phyloP scores from a whole-genome alignment of 129 eudicot species.

The Gnaphalium uliginosum region DNA sequence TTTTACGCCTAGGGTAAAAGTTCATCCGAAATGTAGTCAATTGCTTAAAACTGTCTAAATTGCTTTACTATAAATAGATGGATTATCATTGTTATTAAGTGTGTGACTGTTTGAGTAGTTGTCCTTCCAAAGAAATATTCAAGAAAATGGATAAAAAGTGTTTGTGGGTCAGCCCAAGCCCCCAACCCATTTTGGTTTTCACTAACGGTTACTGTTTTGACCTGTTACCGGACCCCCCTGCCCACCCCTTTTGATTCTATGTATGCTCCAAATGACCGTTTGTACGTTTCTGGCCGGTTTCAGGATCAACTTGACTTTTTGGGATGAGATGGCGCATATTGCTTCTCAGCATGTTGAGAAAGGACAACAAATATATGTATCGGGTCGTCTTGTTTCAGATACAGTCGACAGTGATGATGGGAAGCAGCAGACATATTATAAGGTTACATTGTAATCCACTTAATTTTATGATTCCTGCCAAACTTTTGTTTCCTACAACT shows the following conservation, averaged over 20 bases:
- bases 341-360: conserved; percentile 86
- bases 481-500: not conserved
- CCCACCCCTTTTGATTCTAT: not conserved
- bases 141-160: not conserved
- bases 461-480: not conserved
- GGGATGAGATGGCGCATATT: conserved; percentile 90
- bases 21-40: not conserved
- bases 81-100: not conserved
- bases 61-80: not conserved
- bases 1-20: too few species aligned
- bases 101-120: not conserved
- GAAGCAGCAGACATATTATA: conserved; percentile 77
- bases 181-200: not conserved
- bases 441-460: conserved; percentile 43
- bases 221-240: too few species aligned
- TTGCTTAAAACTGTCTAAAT: not conserved
- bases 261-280: not conserved
- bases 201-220: conserved; percentile 32
- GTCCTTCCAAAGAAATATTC: not conserved
- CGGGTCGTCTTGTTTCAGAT: conserved; percentile 83
- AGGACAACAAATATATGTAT: conserved; percentile 76
- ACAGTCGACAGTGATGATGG: conserved; percentile 76
- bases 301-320: conserved; percentile 88
- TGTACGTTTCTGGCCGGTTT: conserved; percentile 18
- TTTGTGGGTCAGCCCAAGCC: not conserved